These are phyloP conservation scores for Thermoascus crustaceus DNA, from an alignment of 2,329 filamentous ascomycete species.

Conservation along the genomic window DNA sequence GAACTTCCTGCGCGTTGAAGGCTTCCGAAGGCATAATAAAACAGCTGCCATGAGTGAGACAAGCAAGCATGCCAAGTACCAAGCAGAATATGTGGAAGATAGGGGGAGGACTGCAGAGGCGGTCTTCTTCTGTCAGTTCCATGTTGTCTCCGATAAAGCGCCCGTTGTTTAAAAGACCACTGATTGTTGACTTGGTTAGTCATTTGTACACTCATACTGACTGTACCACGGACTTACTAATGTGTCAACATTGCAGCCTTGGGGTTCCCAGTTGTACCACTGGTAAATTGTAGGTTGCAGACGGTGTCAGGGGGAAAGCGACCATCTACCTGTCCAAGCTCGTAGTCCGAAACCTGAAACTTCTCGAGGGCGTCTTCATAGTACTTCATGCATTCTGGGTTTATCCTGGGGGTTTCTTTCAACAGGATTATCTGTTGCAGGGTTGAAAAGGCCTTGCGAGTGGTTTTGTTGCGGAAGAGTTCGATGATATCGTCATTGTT, in stretches of 20 bases:
- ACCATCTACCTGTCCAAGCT: too few species aligned
- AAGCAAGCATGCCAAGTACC: slow-evolving; percentile 60
- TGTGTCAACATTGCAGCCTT: slow-evolving; percentile 55
- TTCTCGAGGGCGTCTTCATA: too few species aligned
- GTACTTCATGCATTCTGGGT: too few species aligned
- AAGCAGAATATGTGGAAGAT: slow-evolving; percentile 75
- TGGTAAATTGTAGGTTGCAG: slow-evolving; percentile 60
- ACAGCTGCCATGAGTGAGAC: slow-evolving; percentile 60
- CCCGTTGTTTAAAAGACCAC: slow-evolving; percentile 46
- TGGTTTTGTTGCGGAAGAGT: too few species aligned
- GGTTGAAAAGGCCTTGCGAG: too few species aligned
- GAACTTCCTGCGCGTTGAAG: slow-evolving; percentile 56
- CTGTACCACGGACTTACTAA: slow-evolving; percentile 42
- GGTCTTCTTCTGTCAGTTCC: slow-evolving; percentile 52
- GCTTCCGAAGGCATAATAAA: slow-evolving; percentile 63
- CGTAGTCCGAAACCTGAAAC: too few species aligned
- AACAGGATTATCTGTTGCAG: too few species aligned
- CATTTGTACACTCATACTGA: too few species aligned
- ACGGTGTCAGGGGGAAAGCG: too few species aligned
- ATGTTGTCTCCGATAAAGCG: slow-evolving; percentile 62
- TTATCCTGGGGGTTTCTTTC: too few species aligned
- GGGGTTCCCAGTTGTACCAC: slow-evolving; percentile 56
- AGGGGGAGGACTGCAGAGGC: slow-evolving; percentile 67
- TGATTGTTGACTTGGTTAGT: too few species aligned
- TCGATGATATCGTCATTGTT: too few species aligned